These are phyloP conservation scores for Ophiosphaerella korrae DNA, from an alignment of 2,329 filamentous ascomycete species.

Conservation along the genomic window DNA sequence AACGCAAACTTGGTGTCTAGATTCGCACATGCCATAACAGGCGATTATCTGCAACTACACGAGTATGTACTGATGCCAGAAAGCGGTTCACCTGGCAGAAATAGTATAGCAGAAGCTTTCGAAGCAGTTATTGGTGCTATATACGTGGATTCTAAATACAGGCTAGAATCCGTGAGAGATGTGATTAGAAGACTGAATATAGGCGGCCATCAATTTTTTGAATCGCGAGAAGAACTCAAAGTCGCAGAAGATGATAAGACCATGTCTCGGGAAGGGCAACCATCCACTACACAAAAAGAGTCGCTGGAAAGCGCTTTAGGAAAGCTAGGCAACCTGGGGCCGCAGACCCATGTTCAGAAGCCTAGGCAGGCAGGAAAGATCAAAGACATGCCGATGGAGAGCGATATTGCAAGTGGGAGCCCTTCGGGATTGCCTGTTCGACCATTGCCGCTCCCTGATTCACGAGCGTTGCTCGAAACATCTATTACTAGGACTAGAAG, in stretches of 20 bases:
- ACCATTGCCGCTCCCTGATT: no score
- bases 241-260: neutral
- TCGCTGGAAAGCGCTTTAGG: neutral
- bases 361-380: no score
- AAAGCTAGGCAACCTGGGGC: no score
- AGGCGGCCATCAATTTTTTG: constrained; percentile 15
- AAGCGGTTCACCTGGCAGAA: no score
- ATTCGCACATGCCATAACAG: constrained; percentile 7
- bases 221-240: neutral
- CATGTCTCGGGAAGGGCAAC: neutral
- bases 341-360: no score
- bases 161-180: constrained; percentile 8
- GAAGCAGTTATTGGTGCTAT: constrained; percentile 31
- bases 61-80: constrained; percentile 8
- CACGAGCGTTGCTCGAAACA: no score
- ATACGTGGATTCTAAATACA: constrained; percentile 23
- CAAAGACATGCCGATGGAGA: no score
- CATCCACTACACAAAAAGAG: neutral
- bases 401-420: no score
- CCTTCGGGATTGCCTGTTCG: no score
- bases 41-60: constrained; percentile 11
- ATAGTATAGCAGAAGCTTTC: constrained; percentile 23
- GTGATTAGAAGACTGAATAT: constrained; percentile 14
- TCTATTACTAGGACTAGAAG: no score
- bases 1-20: constrained; percentile 3